phyloP scores from a whole-genome alignment of 228 moss, liverwort and hornwort species.

The Sphagnum fallax region DNA sequence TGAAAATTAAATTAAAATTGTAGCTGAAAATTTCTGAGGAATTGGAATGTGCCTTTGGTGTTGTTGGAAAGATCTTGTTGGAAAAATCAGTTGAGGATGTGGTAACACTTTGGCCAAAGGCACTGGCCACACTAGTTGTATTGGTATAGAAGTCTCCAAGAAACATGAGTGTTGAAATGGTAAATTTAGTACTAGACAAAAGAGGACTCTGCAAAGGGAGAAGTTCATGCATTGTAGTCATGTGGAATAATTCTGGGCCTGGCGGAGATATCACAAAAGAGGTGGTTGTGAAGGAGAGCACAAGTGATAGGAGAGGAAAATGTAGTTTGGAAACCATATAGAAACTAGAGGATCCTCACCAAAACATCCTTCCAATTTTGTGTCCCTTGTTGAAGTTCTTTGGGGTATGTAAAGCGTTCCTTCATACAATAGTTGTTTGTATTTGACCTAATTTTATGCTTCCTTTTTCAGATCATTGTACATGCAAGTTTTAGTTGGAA shows the following conservation, averaged over 20 bases:
- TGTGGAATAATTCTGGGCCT: not conserved
- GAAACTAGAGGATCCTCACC: not conserved
- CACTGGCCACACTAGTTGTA: too few relatives aligned
- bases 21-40: too few relatives aligned
- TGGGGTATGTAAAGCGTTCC: constrained; percentile 32
- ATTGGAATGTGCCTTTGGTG: too few relatives aligned
- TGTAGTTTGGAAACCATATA: not conserved
- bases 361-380: constrained; percentile 63
- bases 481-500: not conserved
- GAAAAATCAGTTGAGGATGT: too few relatives aligned
- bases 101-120: too few relatives aligned
- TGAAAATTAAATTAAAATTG: too few relatives aligned
- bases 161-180: too few relatives aligned
- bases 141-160: too few relatives aligned
- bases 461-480: not conserved
- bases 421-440: not conserved
- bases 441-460: not conserved
- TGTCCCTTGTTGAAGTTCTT: constrained; percentile 90
- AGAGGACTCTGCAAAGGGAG: not conserved
- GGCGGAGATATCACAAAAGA: not conserved
- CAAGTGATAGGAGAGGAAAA: not conserved
- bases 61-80: too few relatives aligned
- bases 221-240: not conserved
- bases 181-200: not conserved
- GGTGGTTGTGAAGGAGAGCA: not conserved